Evolutionary conservation across 257 asterid species (phyloP), one percentile per base, ranked within the genome.

Genomic region (Solanum megistacrolobum): DNA sequence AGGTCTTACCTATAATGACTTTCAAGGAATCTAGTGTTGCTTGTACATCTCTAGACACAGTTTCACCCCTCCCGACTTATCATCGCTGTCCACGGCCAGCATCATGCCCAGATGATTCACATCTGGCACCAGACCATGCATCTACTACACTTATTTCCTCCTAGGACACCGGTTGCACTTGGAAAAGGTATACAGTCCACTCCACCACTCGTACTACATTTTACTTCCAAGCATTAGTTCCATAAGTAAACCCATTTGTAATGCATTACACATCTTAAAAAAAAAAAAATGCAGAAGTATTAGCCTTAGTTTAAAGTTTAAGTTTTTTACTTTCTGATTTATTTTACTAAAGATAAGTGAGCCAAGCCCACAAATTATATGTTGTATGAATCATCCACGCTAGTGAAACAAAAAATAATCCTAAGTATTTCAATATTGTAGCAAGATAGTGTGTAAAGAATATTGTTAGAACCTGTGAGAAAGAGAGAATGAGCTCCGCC

Each of bases 401-500:
- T 21, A 58, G n/a, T 13, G 58, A 48, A 48, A 55, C 65, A 52
- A 52, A 52, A 52, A 52, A 52, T 52, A 52, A 52, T 20, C 62
- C 62, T 6, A 52, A 52, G 62, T 7, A 52, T 52, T 52, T 52
- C 62, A 52, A 52, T 52, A 52, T 6, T 52, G 66, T 55, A 62
- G 71, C 31, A 62, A 62, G 71, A 62, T 4, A 62, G 14, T 62
- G 31, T 23, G 71, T 62, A 62, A 62, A 9, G 31, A 62, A n/a
- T 62, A 38, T 43, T 35, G 23, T 38, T 23, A 36, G 72, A 83
- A 97, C 99, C 99, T 68, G 98, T 92, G 35, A 97, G 95, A 79
- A 97, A 97, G 83, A 96, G 99, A 21, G 99, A 94, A 89, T 96
- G 99, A 87, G 99, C 99, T 41, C 99, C 99, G 52, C 99, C 99